Base-by-base conservation (phyloP, 177 flowering plant genomes). In the Vitis hybrid region DNA sequence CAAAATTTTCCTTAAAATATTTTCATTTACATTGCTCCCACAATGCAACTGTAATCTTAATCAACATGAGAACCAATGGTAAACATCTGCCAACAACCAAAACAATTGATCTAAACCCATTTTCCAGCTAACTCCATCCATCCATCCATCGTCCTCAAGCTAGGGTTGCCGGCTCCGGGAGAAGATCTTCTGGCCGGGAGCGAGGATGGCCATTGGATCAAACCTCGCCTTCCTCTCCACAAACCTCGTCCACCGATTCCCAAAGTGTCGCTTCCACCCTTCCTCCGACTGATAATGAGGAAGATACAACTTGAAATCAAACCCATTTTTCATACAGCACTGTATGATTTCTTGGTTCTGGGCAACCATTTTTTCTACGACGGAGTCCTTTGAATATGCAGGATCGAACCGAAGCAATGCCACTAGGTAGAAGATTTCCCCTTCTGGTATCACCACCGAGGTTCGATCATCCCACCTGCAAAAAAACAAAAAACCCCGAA, bases 141-240 rank as follows among this genome's bases (percentile, higher is more conserved):
- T 34, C 45, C 45, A 7, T 5, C 45, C 45, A 34, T 6, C 45
- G 45, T 34, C 45, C 45, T 34, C 45, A 34, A 7, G 7, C 45
- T 34, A 66, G 45, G 65, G 63, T 48, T 68, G 73, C 57, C 63
- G 68, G 59, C 69, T 63, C 72, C 86, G 77, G 0, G 82, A 9
- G 77, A 90, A 95, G 48, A 95, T 93, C 50, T 81, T 80, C 69
- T 95, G 99, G 0, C 99, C 98, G 1, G 99, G 99, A 0, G 98
- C 93, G 62, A 95, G 97, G 65, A 95, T 78, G 16, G 91, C 94
- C 87, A 72, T 72, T 2, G 99, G 99, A 83, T 95, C 99, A 67
- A 81, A 93, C 7, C 53, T 19, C 1, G 80, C 58, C 76, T 93
- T 95, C 73, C 87, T 86, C 56, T 90, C 87, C 1, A 82, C 81